phyloP scores from a whole-genome alignment of 2,329 filamentous ascomycete species.

The Mycocentrospora acerina region DNA sequence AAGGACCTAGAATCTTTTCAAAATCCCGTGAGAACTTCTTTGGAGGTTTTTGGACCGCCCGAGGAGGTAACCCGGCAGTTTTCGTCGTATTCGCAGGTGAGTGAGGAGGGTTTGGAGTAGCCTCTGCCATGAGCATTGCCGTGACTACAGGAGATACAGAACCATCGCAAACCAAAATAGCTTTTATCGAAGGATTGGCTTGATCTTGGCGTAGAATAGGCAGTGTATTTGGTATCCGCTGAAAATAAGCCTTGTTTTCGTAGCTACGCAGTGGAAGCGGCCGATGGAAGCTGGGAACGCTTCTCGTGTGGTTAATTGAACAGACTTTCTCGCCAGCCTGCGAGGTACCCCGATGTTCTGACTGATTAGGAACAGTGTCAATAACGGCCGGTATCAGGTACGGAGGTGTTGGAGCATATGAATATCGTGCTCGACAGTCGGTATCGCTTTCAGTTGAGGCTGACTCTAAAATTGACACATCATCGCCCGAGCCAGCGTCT shows the following conservation, averaged over 20 bases:
- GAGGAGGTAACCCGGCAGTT: too few relatives aligned
- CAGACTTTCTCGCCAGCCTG: constrained; percentile 5
- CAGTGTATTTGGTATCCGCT: constrained; percentile 3
- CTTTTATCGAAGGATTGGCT: constrained; percentile 1
- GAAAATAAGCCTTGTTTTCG: constrained; percentile 10
- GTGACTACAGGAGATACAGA: too few relatives aligned
- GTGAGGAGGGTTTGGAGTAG: constrained; percentile 1
- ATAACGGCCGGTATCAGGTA: neutral
- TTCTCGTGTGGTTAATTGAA: neutral
- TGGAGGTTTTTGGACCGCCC: too few relatives aligned
- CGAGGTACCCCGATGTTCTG: constrained; percentile 3
- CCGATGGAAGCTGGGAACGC: constrained; percentile 9
- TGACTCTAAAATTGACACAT: constrained; percentile 7
- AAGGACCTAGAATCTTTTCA: too few relatives aligned
- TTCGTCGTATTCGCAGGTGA: too few relatives aligned
- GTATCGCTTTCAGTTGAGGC: constrained; percentile 1
- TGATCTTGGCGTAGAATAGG: neutral
- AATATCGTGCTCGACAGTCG: neutral
- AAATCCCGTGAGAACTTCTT: too few relatives aligned
- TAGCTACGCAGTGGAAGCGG: constrained; percentile 16
- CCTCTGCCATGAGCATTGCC: too few relatives aligned
- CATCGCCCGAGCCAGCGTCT: constrained; percentile 5
- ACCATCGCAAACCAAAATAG: too few relatives aligned
- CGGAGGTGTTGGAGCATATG: neutral
- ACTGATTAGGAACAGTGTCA: neutral